A percentile compares a stretch with the other conserved stretches of the same genome.
These are phyloP conservation scores for Sphaerulina vaccinii DNA, from an alignment of 2,329 filamentous ascomycete genomes.

Conservation along the genomic window DNA sequence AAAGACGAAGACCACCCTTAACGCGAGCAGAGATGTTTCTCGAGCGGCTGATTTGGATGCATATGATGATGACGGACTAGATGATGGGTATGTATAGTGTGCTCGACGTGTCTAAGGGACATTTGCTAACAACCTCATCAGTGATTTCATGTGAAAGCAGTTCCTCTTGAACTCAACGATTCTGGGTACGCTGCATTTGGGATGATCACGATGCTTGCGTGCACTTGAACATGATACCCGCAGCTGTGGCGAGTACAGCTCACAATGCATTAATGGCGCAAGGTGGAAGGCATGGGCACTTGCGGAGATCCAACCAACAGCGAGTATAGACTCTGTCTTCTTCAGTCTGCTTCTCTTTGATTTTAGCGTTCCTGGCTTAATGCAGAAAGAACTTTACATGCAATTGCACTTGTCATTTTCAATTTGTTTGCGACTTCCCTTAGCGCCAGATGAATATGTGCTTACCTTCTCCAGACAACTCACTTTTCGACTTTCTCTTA, in stretches of 20 bases:
- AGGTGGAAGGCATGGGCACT: not conserved
- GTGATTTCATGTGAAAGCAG: constrained; percentile 17
- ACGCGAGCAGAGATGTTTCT: constrained; percentile 60
- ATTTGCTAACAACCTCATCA: constrained; percentile 9
- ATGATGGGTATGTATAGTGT: constrained; percentile 68
- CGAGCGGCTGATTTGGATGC: constrained; percentile 65
- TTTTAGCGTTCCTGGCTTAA: constrained; percentile 9
- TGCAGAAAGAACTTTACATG: not conserved
- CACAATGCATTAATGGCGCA: constrained; percentile 2
- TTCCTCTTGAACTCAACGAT: not conserved
- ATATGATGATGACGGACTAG: constrained; percentile 78
- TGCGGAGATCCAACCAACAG: not conserved
- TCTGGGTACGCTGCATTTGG: not conserved
- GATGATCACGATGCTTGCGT: not conserved
- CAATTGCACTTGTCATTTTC: not conserved
- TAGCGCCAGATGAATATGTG: not conserved
- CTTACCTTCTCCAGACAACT: not conserved
- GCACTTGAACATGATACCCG: not conserved
- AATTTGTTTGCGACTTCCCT: not conserved
- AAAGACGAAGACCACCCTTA: constrained; percentile 87
- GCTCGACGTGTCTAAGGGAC: no score
- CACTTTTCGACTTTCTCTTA: not conserved
- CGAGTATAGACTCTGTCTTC: constrained; percentile 8
- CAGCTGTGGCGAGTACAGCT: not conserved
- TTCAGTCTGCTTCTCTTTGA: constrained; percentile 6